Base-by-base conservation (phyloP, 2,329 filamentous ascomycete genomes). In the Aspergillus candidus region DNA sequence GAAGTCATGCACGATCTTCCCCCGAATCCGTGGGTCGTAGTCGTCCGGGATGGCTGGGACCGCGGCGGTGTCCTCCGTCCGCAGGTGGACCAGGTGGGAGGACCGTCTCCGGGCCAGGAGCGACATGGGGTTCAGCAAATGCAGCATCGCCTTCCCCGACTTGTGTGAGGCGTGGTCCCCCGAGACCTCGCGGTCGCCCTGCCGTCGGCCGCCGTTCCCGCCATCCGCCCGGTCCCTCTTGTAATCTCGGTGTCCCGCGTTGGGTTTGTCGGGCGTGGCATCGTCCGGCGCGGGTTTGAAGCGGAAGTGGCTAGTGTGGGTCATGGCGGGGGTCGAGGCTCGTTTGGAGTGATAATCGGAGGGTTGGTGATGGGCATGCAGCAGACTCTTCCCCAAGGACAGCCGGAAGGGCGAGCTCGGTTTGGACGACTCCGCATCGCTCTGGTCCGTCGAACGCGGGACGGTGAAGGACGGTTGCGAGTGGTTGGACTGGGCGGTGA, bases 1-100 rank as follows among this genome's bases (percentile, higher is more conserved):
- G 59, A 83, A 84, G 54, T 84, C 80, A 63, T 84, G 80, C 1
- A 83, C 72, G 15, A 79, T 74, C 38, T 76, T 80, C 13, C 80
- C 80, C 41, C 77, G 73, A 46, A 83, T 83, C 41, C 79, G 72
- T 11, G 79, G 79, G 53, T 82, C 79, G 55, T 80, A 82, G 53
- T 81, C 76, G 46, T 79, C 78, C 2, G 78, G 77, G 41, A 78
- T 70, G 2, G 75, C 71, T 41, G 72, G 69, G 13, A 76, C 65
- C 22, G 72, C 69, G 14, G 70, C 72, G 29, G 75, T 69, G 35
- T 79, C 75, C 29, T 79, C 76, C 11, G 71, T 62, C 18, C 72
- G 70, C 22, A 65, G 55, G 29, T 70, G 71, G 12, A 73, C 54
- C 1, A 72, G 62, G 50, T 78, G 77, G 10, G 71, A 74, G 12